These are phyloP conservation scores for Cicer pinnatifidum DNA, from an alignment of 306 rosid species.

Conservation along the genomic window DNA sequence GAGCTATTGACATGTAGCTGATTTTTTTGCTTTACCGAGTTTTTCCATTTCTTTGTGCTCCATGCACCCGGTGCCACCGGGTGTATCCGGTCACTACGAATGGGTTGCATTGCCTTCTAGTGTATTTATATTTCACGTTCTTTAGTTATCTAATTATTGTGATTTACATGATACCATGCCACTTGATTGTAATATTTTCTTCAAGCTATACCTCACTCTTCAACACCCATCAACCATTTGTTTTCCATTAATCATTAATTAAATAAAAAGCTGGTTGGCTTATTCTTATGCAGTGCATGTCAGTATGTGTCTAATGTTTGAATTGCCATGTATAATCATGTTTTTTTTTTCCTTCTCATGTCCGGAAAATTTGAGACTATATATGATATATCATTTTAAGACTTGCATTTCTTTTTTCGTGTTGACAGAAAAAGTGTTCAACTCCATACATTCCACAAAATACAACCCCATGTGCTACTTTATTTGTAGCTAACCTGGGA, in stretches of 20 bases:
- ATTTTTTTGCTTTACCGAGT: not conserved
- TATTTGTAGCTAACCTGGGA: slow-evolving; percentile 92
- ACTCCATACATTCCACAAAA: slow-evolving; percentile 57
- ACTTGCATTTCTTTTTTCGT: slow-evolving; percentile 20
- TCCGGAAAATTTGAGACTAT: not conserved
- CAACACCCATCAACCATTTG: not conserved
- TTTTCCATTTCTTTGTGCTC: not conserved
- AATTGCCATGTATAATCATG: slow-evolving; percentile 1
- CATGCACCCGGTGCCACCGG: not conserved
- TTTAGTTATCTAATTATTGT: slow-evolving; percentile 2
- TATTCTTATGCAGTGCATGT: not conserved
- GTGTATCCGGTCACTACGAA: not conserved
- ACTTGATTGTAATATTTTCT: slow-evolving; percentile 1
- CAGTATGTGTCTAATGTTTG: slow-evolving; percentile 29
- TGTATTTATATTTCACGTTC: slow-evolving; percentile 4
- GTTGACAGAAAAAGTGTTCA: slow-evolving; percentile 54
- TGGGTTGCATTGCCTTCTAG: not conserved
- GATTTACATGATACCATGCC: slow-evolving; percentile 4
- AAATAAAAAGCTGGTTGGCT: slow-evolving; percentile 1
- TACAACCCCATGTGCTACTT: slow-evolving; percentile 76
- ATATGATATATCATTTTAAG: slow-evolving; percentile 27
- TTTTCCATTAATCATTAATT: not conserved
- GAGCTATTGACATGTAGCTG: not conserved
- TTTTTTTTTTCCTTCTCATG: too few relatives aligned
- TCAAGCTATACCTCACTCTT: not conserved